Evolutionary conservation across 306 rosid genomes (phyloP).

Genomic region (Casuarina cunninghamiana): DNA sequence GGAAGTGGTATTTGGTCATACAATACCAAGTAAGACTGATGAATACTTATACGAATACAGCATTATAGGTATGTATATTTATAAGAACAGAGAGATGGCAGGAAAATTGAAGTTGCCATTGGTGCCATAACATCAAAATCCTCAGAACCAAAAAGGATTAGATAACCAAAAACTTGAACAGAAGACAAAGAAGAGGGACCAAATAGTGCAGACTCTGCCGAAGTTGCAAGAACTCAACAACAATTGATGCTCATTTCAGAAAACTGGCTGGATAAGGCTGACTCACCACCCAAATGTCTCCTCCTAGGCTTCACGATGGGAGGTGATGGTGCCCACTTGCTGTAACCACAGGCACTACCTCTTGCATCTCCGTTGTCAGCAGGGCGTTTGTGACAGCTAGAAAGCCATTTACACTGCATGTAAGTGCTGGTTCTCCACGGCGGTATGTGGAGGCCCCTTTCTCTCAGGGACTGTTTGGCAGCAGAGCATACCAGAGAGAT

Average conservation of each 20-base stretch:
- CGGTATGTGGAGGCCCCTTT: slow-evolving; percentile 73
- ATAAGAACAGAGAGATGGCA: not conserved
- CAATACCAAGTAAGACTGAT: too few species aligned
- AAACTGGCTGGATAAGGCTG: slow-evolving; percentile 65
- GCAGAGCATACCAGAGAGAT: slow-evolving; percentile 64
- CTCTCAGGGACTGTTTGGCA: slow-evolving; percentile 67
- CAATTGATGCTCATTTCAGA: slow-evolving; percentile 50
- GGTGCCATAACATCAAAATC: not conserved
- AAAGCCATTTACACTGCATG: slow-evolving; percentile 51
- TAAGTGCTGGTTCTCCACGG: slow-evolving; percentile 78
- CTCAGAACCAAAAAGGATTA: not conserved
- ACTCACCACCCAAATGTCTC: slow-evolving; percentile 38
- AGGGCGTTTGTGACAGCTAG: slow-evolving; percentile 16
- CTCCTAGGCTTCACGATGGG: slow-evolving; percentile 45
- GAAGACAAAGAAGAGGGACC: not conserved
- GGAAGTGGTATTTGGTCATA: too few species aligned
- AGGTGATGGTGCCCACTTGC: slow-evolving; percentile 50
- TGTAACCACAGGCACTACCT: slow-evolving; percentile 5
- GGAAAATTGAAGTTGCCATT: not conserved
- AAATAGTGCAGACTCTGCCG: not conserved
- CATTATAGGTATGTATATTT: too few species aligned
- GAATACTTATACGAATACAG: too few species aligned
- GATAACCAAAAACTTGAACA: not conserved
- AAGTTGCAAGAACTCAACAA: not conserved
- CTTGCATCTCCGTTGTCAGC: slow-evolving; percentile 3